Evolutionary conservation across 306 rosid genomes (phyloP), one percentile per base, ranked within the genome.

Genomic region (Trifolium repens): DNA sequence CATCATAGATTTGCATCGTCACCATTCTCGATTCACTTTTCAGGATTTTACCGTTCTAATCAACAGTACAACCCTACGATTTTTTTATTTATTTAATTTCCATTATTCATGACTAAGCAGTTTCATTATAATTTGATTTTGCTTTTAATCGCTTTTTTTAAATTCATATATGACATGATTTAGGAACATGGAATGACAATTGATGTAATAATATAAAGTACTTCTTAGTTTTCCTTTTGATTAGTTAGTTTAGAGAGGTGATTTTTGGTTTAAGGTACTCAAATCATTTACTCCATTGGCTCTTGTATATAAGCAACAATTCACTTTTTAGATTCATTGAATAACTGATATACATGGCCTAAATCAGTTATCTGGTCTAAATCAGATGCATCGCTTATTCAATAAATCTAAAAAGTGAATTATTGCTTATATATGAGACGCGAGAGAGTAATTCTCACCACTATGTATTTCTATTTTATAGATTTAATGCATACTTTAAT

Each of bases 21-120:
- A 8, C 39, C 43, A 78, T 75, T 42, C 58, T 53, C 50, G 15
- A 52, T 73, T 69, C 19, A n/a, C 15, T 84, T 67, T 6, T 7
- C 5, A 27, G 13, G 17, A 39, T 58, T 67, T n/a, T 68, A 72
- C 53, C 59, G 16, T 70, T 66, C 24, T 7, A 67, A 24, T 65
- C 74, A 2, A 32, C 59, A 65, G 2, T 49, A 40, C 9, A 5
- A 58, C 37, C 37, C 32, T 26, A 39, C 53, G 3, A 27, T 27
- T 7, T 37, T 73, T 57, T 17, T 0, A 1, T 73, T 44, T 24
- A 24, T 46, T 5, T n/a, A 1, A 1, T 43, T 15, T 57, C n/a
- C 35, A 8, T 53, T 63, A 14, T 46, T 30, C 34, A 30, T 69
- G n/a, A 71, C 35, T 43, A 26, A 13, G 52, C 53, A 63, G 32